Base-by-base conservation (phyloP, 208 protist species). In the Sergeia podlipaevii region DNA sequence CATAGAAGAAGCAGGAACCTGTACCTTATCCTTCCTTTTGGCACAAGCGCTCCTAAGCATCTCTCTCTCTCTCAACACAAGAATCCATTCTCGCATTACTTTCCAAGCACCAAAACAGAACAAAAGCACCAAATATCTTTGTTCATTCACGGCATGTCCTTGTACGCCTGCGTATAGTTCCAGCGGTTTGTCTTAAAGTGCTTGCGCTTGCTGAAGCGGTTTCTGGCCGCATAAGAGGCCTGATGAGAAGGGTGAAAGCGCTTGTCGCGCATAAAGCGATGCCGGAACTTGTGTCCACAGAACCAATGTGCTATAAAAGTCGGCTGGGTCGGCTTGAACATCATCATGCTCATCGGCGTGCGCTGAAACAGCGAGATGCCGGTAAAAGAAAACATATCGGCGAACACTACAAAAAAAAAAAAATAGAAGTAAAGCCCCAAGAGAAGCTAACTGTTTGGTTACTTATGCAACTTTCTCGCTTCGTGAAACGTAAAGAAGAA, bases 81-180 rank as follows among this genome's bases (percentile, higher is more conserved):
- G n/a, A n/a, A n/a, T n/a, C n/a, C n/a, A n/a, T n/a, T n/a, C n/a
- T n/a, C n/a, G n/a, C n/a, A n/a, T n/a, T 57, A n/a, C 33, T 15
- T n/a, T 21, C 18, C 7, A 4, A 8, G 30, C n/a, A 28, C 34
- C 37, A 46, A 49, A 4, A 50, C 8, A 24, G 38, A 38, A 17
- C 50, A 47, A 43, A 20, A 58, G n/a, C 42, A 24, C 7, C 7
- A 65, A 56, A 47, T 28, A 30, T 21, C 33, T 33, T 10, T 44
- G 23, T 24, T 47, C 58, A 34, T 65, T 70, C 62, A 95, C 37
- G 88, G 88, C 88, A 95, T 95, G 44, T 95, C 88, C 60, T 87
- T 83, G 66, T 95, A 95, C 8, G 88, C 88, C 73, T 91, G 88
- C 28, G 78, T 80, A 63, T 95, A 95, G 63, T 95, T 95, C 85